phyloP scores from a whole-genome alignment of 768 basidiomycete genomes.

The Epithele typhae region DNA sequence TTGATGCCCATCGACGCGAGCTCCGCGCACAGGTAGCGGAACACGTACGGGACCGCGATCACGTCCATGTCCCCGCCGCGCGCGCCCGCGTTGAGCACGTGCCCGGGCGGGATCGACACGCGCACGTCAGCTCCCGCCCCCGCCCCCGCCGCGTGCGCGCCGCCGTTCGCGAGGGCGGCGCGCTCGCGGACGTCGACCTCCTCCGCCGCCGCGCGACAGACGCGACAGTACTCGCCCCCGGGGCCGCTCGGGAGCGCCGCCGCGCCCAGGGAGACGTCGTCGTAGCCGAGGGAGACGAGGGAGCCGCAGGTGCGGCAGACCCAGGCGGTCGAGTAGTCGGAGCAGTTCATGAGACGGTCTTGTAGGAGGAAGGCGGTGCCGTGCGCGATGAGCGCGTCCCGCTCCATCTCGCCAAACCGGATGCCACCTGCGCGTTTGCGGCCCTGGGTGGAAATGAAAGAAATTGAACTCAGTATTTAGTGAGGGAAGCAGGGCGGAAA shows the following conservation, averaged over 20 bases:
- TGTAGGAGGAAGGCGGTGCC: constrained; percentile 98
- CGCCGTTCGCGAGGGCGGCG: constrained; percentile 43
- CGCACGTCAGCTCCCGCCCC: constrained; percentile 42
- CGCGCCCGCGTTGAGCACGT: constrained; percentile 52
- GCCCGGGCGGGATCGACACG: constrained; percentile 63
- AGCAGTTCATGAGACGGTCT: constrained; percentile 99
- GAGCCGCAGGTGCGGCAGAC: constrained; percentile 96
- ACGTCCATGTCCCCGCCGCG: constrained; percentile 89
- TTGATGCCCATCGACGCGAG: constrained; percentile 98
- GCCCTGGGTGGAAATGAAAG: constrained; percentile 42
- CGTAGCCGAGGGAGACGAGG: constrained; percentile 93
- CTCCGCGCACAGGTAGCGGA: constrained; percentile 92
- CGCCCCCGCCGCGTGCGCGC: constrained; percentile 25
- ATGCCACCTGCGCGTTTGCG: constrained; percentile 98
- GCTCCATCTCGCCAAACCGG: constrained; percentile 99
- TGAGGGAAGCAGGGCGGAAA: neutral
- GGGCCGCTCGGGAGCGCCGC: constrained; percentile 51
- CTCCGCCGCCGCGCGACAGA: constrained; percentile 76
- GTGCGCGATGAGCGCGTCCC: constrained; percentile 97
- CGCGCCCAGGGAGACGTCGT: constrained; percentile 76
- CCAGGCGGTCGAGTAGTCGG: constrained; percentile 99
- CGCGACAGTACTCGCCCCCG: constrained; percentile 90
- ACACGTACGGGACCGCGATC: constrained; percentile 93
- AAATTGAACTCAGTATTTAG: constrained; percentile 1
- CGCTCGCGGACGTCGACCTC: constrained; percentile 60